Evolutionary conservation across 495 filamentous ascomycete species (phyloP).

Genomic region (Penicillium macrosclerotiorum): DNA sequence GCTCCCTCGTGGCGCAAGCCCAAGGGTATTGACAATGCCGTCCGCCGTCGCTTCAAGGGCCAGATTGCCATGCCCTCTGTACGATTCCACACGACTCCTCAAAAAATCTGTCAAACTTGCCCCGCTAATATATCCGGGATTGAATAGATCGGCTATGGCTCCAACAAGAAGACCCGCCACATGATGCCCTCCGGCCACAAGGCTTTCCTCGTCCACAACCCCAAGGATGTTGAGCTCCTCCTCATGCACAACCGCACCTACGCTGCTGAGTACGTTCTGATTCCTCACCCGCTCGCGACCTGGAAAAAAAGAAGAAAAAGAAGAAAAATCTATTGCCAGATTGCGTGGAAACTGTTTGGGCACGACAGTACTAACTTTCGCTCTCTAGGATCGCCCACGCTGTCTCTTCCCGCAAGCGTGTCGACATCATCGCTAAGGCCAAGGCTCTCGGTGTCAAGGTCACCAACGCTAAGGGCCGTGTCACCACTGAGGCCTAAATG

Average conservation of each 20-base stretch:
- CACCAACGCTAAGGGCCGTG: constrained; percentile 97
- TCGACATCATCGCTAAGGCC: constrained; percentile 92
- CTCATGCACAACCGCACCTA: constrained; percentile 99
- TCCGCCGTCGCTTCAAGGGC: constrained; percentile 90
- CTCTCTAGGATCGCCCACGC: constrained; percentile 84
- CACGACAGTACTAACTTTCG: constrained; percentile 8
- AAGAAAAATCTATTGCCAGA: not conserved
- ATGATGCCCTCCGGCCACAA: constrained; percentile 99
- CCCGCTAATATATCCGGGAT: not conserved
- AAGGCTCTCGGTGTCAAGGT: constrained; percentile 98
- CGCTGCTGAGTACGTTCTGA: constrained; percentile 95
- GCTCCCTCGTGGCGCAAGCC: constrained; percentile 92
- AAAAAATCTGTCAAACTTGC: not conserved
- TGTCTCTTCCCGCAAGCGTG: constrained; percentile 96
- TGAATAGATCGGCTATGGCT: constrained; percentile 88
- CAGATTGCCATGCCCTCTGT: constrained; percentile 97
- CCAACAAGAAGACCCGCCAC: constrained; percentile 98
- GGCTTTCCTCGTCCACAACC: constrained; percentile 97
- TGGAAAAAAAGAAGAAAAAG: not conserved
- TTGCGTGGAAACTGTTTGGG: not conserved
- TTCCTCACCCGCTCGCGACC: no score
- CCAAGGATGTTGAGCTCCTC: constrained; percentile 91
- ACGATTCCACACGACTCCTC: constrained; percentile 41
- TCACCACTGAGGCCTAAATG: constrained; percentile 92
- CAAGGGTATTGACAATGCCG: constrained; percentile 97